These are phyloP conservation scores for Fusarium algeriense DNA, from an alignment of 2,329 filamentous ascomycete species.

Conservation along the genomic window DNA sequence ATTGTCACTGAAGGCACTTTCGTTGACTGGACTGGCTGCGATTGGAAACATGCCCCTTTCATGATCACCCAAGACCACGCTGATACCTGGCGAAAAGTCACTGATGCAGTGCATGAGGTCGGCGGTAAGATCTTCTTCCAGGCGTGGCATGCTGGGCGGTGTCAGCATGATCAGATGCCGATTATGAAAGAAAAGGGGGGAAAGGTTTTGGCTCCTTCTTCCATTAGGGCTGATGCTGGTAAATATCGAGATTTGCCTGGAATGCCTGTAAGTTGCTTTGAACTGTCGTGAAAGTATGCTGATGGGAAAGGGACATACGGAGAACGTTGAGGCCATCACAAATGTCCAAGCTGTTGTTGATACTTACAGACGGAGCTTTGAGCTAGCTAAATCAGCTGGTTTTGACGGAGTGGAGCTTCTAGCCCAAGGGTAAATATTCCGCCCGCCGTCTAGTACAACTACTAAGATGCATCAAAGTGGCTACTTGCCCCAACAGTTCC, in stretches of 20 bases:
- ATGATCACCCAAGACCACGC: conserved; percentile 1
- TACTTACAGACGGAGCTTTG: not conserved
- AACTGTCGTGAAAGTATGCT: fast-evolving
- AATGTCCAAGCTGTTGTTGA: not conserved
- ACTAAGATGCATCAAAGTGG: not conserved
- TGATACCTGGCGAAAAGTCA: not conserved
- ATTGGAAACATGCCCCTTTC: conserved; percentile 2
- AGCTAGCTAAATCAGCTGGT: not conserved
- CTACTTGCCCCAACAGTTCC: conserved; percentile 6
- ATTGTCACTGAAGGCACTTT: conserved; percentile 12
- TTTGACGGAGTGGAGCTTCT: conserved; percentile 14
- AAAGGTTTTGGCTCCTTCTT: conserved; percentile 7
- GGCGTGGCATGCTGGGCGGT: conserved; percentile 20
- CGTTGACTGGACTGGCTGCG: conserved; percentile 5
- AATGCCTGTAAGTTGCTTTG: not conserved
- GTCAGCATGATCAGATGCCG: conserved; percentile 16
- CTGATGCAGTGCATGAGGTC: not conserved
- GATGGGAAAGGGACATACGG: conserved; percentile 4
- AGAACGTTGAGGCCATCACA: not conserved
- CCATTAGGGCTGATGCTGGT: not conserved
- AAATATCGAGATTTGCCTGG: conserved; percentile 12
- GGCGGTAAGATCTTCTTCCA: conserved; percentile 17
- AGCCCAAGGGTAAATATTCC: conserved; percentile 9
- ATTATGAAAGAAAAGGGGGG: not conserved
- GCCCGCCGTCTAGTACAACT: fast-evolving